Evolutionary conservation across 1,284 basidiomycete species (phyloP).

Genomic region (Porodaedalea pini): DNA sequence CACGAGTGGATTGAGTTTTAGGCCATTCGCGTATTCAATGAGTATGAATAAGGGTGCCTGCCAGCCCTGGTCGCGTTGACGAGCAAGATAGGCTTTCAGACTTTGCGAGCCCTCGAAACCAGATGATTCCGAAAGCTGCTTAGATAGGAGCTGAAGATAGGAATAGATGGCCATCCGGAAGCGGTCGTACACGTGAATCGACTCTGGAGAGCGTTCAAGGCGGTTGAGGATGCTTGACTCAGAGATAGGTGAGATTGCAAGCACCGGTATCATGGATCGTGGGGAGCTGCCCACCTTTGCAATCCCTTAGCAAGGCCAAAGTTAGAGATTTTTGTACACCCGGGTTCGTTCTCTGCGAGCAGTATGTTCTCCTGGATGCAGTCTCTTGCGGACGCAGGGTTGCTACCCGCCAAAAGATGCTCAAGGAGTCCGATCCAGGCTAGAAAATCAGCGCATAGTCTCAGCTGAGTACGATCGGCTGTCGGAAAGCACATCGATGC

Average conservation of each 20-base stretch:
- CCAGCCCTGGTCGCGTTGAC: constrained; percentile 8
- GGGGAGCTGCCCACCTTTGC: constrained; percentile 1
- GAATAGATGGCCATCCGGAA: neutral
- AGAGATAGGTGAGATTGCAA: neutral
- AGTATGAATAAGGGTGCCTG: constrained; percentile 9
- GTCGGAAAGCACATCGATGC: constrained; percentile 15
- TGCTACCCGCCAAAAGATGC: neutral
- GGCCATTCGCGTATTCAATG: constrained; percentile 12
- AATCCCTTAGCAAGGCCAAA: neutral
- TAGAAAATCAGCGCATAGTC: constrained; percentile 11
- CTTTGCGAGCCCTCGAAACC: neutral
- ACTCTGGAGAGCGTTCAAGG: constrained; percentile 3
- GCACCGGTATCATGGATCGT: neutral
- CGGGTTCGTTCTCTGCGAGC: neutral
- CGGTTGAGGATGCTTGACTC: constrained; percentile 10
- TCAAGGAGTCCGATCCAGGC: constrained; percentile 14
- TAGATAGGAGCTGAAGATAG: neutral
- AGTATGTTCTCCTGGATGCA: neutral
- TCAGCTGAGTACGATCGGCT: constrained; percentile 5
- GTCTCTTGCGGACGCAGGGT: neutral
- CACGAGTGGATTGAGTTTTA: neutral
- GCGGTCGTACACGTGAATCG: neutral
- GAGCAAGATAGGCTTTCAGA: neutral
- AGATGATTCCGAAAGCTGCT: neutral
- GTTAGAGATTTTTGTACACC: neutral